These are phyloP conservation scores for Danielozyma ontarioensis DNA, from an alignment of 805 yeast species.

Conservation along the genomic window DNA sequence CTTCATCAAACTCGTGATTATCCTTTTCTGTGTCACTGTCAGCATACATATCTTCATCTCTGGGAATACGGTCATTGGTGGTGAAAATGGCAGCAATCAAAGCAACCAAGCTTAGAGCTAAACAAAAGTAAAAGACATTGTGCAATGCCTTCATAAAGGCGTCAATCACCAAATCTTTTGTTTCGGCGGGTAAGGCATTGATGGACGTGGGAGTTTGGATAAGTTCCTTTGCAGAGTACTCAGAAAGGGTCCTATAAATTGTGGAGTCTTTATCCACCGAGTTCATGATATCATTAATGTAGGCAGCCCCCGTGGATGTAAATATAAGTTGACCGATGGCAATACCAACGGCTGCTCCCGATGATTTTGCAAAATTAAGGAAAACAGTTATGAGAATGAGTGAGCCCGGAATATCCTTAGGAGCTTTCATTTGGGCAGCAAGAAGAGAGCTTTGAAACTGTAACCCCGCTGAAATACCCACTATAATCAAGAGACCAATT, in stretches of 20 bases:
- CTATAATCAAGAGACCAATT: constrained; percentile 29
- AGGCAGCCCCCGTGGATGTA: constrained; percentile 9
- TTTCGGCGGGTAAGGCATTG: constrained; percentile 16
- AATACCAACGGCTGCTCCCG: constrained; percentile 29
- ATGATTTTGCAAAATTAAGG: constrained; percentile 25
- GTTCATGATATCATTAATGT: constrained; percentile 8
- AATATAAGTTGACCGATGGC: constrained; percentile 28
- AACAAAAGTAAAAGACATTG: constrained; percentile 35
- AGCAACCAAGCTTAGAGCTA: constrained; percentile 30
- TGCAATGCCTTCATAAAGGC: constrained; percentile 34
- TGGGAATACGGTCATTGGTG: constrained; percentile 41
- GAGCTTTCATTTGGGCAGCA: constrained; percentile 34
- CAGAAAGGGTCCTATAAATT: constrained; percentile 10
- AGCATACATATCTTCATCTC: constrained; percentile 5
- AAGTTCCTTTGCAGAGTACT: constrained; percentile 9
- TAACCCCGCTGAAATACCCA: constrained; percentile 32
- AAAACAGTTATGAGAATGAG: constrained; percentile 31
- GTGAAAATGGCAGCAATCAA: constrained; percentile 30
- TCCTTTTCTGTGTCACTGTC: too few species aligned
- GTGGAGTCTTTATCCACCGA: constrained; percentile 6
- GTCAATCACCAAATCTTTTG: constrained; percentile 18
- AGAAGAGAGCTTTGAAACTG: constrained; percentile 32
- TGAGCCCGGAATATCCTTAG: constrained; percentile 30
- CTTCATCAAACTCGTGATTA: too few species aligned
- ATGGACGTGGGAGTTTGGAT: constrained; percentile 24